phyloP scores from a whole-genome alignment of 345 rosid species.

The Limnanthes douglasii region DNA sequence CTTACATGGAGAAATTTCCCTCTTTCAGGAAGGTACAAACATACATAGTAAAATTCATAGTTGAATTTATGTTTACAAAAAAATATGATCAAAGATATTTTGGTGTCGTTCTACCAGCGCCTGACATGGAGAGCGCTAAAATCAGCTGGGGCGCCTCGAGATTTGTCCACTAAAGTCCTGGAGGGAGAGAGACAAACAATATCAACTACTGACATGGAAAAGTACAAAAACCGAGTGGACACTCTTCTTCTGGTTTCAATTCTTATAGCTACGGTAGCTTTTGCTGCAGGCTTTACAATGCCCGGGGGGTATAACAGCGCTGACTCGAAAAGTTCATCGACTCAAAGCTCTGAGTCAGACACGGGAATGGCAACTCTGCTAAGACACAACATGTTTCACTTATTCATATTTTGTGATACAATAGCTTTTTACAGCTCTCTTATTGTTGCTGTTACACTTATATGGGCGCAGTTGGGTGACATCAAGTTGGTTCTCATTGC shows the following conservation, averaged over 20 bases:
- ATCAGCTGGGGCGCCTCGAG: slow-evolving; percentile 7
- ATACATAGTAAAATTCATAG: too few species aligned
- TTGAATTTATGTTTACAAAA: too few species aligned
- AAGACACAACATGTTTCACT: neutral
- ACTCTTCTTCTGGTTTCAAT: slow-evolving; percentile 12
- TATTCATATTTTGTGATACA: neutral
- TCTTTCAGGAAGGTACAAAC: slow-evolving; percentile 10
- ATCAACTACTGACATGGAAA: too few species aligned
- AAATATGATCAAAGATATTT: too few species aligned
- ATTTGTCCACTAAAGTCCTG: too few species aligned
- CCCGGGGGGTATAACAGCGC: slow-evolving; percentile 11
- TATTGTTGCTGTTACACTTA: neutral
- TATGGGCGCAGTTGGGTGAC: slow-evolving; percentile 3
- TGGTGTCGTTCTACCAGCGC: slow-evolving; percentile 8
- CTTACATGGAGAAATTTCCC: slow-evolving; percentile 1
- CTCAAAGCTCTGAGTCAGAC: neutral
- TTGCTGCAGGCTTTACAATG: slow-evolving; percentile 7
- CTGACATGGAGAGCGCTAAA: slow-evolving; percentile 8
- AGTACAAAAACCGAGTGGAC: slow-evolving; percentile 7
- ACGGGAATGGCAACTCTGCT: neutral
- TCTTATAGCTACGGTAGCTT: slow-evolving; percentile 9
- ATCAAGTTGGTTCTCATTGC: neutral
- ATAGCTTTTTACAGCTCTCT: neutral
- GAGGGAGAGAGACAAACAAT: too few species aligned
- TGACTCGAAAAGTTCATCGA: slow-evolving; percentile 5